Conservation (phyloP, 2,329 filamentous ascomycete genomes). For the Periconia sp. region DNA sequence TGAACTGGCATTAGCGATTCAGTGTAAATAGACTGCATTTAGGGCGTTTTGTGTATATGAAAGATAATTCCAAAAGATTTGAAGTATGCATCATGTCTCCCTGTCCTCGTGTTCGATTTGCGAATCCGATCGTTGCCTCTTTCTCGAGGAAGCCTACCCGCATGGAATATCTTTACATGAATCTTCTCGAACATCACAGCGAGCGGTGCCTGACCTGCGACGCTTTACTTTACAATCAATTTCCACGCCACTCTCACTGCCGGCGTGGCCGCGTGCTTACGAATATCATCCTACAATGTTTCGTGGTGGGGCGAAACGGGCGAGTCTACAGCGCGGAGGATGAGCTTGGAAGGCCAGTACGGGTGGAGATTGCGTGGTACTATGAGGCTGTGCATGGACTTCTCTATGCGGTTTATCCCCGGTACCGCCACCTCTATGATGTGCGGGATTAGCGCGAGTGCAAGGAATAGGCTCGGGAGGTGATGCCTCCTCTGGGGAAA, state of each 20-base stretch:
- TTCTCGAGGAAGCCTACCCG: slow-evolving; percentile 6
- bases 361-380: not conserved
- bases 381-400: slow-evolving; percentile 1
- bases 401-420: not conserved
- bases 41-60: no score
- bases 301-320: slow-evolving; percentile 1
- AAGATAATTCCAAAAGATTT: no score
- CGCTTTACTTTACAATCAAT: not conserved
- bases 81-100: slow-evolving; percentile 4
- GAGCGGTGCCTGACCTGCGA: slow-evolving; percentile 4
- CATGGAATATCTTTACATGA: slow-evolving; percentile 8
- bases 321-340: slow-evolving; percentile 3
- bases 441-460: no score
- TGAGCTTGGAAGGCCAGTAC: not conserved
- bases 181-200: slow-evolving; percentile 7
- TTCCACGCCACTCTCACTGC: slow-evolving; percentile 1
- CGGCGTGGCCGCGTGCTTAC: not conserved
- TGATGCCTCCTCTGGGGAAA: no score
- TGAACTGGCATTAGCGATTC: not conserved
- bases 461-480: no score
- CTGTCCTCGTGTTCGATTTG: slow-evolving; percentile 1
- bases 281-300: slow-evolving; percentile 2
- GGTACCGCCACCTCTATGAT: not conserved
- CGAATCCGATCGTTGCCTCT: slow-evolving; percentile 4
- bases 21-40: not conserved